phyloP scores from a whole-genome alignment of 2,329 filamentous ascomycete species.

The Pezicula neosporulosa region DNA sequence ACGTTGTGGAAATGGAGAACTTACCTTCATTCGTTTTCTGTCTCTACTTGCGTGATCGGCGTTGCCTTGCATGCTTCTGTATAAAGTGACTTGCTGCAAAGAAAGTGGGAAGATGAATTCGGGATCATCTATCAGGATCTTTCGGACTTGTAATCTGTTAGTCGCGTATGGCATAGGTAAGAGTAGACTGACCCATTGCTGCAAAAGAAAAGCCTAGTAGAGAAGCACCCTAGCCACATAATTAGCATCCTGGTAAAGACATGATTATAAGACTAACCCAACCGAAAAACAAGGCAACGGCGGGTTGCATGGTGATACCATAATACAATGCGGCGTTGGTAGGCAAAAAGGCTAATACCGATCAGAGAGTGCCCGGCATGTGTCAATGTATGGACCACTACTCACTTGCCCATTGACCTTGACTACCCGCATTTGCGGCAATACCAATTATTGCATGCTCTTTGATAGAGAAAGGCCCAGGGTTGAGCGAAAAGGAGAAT shows the following conservation, averaged over 20 bases:
- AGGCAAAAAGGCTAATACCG: background rate
- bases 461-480: slow-evolving; percentile 65
- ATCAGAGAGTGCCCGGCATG: background rate
- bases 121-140: background rate
- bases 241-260: background rate
- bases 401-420: background rate
- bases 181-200: background rate
- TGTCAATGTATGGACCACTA: background rate
- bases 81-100: background rate
- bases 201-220: background rate
- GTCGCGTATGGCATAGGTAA: background rate
- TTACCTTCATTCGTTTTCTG: background rate
- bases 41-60: background rate
- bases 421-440: slow-evolving; percentile 38
- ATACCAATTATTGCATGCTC: slow-evolving; percentile 64
- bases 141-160: background rate
- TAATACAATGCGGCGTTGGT: background rate
- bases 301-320: background rate
- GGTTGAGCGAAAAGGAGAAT: slow-evolving; percentile 36
- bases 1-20: background rate
- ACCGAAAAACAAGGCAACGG: background rate
- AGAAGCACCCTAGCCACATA: background rate
- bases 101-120: slow-evolving; percentile 1
- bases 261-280: background rate
- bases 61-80: background rate